phyloP scores from a whole-genome alignment of 371 early-diverging fungal species.

The Synchytrium microbalum region DNA sequence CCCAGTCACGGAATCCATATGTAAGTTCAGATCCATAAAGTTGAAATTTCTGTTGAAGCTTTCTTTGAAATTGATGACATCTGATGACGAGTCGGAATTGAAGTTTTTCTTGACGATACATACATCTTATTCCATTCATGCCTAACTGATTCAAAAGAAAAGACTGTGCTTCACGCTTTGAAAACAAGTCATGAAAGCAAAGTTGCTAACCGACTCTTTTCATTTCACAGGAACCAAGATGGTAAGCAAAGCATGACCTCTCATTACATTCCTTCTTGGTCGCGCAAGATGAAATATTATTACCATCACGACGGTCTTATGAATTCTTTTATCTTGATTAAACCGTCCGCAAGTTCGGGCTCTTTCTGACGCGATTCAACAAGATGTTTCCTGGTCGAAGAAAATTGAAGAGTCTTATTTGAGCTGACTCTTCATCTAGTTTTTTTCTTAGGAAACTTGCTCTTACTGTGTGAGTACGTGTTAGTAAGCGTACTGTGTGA shows the following conservation, averaged over 20 bases:
- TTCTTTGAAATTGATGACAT: background rate
- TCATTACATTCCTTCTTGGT: background rate
- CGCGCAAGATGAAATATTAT: background rate
- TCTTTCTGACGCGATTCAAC: background rate
- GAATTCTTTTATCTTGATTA: background rate
- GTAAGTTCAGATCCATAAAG: background rate
- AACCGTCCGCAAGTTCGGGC: background rate
- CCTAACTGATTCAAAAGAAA: background rate
- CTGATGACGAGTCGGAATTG: background rate
- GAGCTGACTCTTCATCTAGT: background rate
- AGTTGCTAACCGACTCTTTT: background rate
- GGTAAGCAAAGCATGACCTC: background rate
- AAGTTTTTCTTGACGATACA: background rate
- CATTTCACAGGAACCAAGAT: background rate
- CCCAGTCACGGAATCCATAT: too few species aligned
- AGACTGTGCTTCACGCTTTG: background rate
- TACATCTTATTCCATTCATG: background rate
- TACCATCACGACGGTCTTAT: conserved; percentile 1
- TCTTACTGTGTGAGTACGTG: background rate
- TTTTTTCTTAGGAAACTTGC: background rate
- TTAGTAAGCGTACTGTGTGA: too few species aligned
- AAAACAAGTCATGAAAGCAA: background rate
- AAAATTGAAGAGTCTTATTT: background rate
- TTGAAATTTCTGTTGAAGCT: background rate
- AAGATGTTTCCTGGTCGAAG: background rate